Base-by-base conservation (phyloP, 805 yeast species). In the Yarrowia sp. region DNA sequence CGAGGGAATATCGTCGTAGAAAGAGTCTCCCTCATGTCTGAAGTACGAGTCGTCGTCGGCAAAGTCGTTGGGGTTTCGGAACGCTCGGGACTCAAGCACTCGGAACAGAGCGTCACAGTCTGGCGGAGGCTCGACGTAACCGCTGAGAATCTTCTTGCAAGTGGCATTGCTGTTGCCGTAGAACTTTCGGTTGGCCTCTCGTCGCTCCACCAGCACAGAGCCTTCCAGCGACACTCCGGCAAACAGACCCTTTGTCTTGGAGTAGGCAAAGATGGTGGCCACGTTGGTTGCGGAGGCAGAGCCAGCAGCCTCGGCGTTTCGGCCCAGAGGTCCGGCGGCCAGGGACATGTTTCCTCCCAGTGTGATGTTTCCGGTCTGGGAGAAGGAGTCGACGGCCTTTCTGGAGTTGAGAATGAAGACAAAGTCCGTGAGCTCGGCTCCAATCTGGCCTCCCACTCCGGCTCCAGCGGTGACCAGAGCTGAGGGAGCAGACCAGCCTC, bases 191-290 rank as follows among this genome's bases (percentile, higher is more conserved):
- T 93, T 93, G 28, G 98, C 97, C 71, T 95, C 98, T 77, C 98
- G 85, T 79, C 99, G 88, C 77, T 95, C 99, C n/a, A 95, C 82
- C 66, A 95, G 85, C 16, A 93, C 96, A 1, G 98, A 92, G 32
- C 99, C 99, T 78, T 93, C 99, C 62, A 93, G 82, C 1, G 98
- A 93, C 19, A 93, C 96, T 73, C 99, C 99, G 0, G 99, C 99
- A 78, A 90, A 93, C 58, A 95, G 81, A 68, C 99, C 99, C 76
- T 95, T 93, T 3, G 97, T 92, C 76, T 95, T 93, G 12, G 98
- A 90, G 77, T 95, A 93, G 0, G 98, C 80, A 74, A 93, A 93
- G 17, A 93, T 87, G 7, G 98, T 96, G 4, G 98, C 90, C 4
- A 92, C 95, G 62, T 88, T 82, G 70, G 87, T 88, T 65, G 91